Evolutionary conservation across 2,329 filamentous ascomycete genomes (phyloP), one percentile per base, ranked within the genome.

Genomic region (Fusarium siculi): DNA sequence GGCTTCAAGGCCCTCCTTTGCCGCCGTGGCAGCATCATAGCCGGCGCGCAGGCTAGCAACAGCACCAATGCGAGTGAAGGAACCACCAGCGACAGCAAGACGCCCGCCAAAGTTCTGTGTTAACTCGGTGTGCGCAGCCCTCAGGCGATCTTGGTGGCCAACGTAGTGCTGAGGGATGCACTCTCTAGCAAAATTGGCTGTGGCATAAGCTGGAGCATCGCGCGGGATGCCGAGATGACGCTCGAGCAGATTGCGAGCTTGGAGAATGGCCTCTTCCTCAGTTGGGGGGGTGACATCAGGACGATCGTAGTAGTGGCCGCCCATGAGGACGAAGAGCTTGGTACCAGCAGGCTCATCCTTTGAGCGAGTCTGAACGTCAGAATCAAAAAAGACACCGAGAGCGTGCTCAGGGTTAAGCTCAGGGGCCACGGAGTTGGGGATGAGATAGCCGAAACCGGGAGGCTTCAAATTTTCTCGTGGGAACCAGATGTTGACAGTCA

Each of bases 371-470:
- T 79, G 71, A 36, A 84, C 88, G 72, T 94, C 91, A 5, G 91
- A 93, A 82, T 97, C 95, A 81, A 98, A 98, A 68, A 98, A 93
- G 58, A 98, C 95, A 70, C 96, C 96, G 10, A 99, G 90, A 2
- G 92, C 93, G 69, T 90, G 89, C 80, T 97, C 93, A 3, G 93
- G 93, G 79, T 97, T 97, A 73, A 94, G 87, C 42, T 90, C 89
- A 53, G 87, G 86, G 7, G 91, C 88, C 3, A 93, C 87, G 21
- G 91, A 91, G 66, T 91, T 90, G 4, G 96, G 96, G 66, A 99
- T 93, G 9, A 99, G 89, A 81, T 98, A 98, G 73, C 96, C 96
- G 79, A 98, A 97, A 23, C 95, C 96, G 36, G 86, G 83, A 63
- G 90, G 85, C 19, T 89, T 88, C 40, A 97, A 83, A 64, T 89